Base-by-base conservation (phyloP, 176 grass and related monocot genomes). In the Cymbopogon citratus region DNA sequence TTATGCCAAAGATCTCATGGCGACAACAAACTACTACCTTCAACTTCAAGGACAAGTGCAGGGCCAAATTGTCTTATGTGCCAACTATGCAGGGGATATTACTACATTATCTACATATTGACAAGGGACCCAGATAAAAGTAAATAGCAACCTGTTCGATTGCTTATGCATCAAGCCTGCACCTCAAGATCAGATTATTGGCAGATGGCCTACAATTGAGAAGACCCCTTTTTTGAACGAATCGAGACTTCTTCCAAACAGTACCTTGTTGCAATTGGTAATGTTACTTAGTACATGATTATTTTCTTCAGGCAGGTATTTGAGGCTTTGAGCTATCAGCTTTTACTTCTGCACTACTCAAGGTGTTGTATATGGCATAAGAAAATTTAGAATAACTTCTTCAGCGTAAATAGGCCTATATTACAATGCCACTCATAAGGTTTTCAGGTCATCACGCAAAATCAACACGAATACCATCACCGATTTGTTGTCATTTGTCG, bases 401-500 rank as follows among this genome's bases (percentile, higher is more conserved):
- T 36, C 65, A 54, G 15, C 33, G 39, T 74, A 74, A 60, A 39
- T 48, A 80, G 67, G 21, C 68, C 43, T 74, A 0, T 52, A 69
- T 88, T 40, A 83, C 21, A 34, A 60, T 66, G 26, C 27, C 21
- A 57, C 52, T 57, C 21, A n/a, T 56, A 7, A 44, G 23, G 7
- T 71, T 71, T 70, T 71, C 68, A 71, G 69, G 14, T 28, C 69
- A 71, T 72, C 26, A 48, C 29, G 13, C 25, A 72, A 72, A 72
- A 72, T 48, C 25, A 16, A 18, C 41, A 48, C 0, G 2, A 14
- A 71, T n/a, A 71, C 45, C 40, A 46, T 48, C 69, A 46, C 7
- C 5, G 3, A 72, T 72, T 16, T 72, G 12, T 45, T 71, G 43
- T 45, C 13, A 46, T 6, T 45, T 71, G 43, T 45, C 13, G 28